Conservation (phyloP, 2,329 filamentous ascomycete genomes). For the Cladosporium oxysporum region DNA sequence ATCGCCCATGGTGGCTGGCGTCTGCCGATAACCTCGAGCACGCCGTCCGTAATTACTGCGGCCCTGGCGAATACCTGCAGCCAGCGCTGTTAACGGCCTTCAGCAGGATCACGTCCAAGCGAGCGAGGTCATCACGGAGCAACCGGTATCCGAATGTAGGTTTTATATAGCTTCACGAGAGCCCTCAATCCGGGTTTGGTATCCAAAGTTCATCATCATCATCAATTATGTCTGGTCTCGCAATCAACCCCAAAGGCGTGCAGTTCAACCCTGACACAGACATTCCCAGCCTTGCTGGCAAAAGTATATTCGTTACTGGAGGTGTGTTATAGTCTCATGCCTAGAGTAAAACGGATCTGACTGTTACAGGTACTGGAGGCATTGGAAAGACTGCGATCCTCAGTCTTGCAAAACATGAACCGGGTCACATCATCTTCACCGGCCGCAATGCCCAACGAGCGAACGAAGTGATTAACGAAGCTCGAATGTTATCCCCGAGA, state of each 20-base stretch:
- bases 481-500: constrained; percentile 38
- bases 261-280: not conserved
- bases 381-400: constrained; percentile 49
- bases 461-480: constrained; percentile 40
- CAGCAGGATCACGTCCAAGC: not conserved
- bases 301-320: not conserved
- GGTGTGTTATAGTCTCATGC: not conserved
- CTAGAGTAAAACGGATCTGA: not conserved
- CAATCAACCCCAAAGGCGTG: not conserved
- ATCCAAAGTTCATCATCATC: not conserved
- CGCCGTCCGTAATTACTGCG: not conserved
- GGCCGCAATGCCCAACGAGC: constrained; percentile 47
- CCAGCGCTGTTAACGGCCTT: not conserved
- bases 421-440: constrained; percentile 49
- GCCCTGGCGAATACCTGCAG: not conserved
- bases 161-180: not conserved
- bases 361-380: constrained; percentile 41
- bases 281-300: not conserved
- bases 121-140: not conserved
- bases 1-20: not conserved
- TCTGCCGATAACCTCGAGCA: not conserved
- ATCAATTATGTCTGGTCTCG: not conserved
- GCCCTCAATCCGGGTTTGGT: not conserved
- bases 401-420: constrained; percentile 47
- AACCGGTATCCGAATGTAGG: not conserved